Base-by-base conservation (phyloP, 805 yeast species). In the Yamadazyma takamatsuzukensis region DNA sequence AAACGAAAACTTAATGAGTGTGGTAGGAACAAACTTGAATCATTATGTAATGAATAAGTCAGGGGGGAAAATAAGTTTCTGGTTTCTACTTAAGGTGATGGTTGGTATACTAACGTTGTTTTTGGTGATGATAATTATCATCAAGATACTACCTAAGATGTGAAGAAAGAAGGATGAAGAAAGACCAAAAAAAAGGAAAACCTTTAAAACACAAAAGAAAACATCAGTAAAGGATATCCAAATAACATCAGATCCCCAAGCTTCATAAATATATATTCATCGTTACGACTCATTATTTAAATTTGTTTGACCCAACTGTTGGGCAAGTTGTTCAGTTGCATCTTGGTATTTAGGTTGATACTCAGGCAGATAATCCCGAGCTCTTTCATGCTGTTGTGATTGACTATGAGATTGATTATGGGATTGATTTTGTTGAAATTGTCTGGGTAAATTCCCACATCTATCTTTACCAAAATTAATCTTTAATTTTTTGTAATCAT, bases 401-500 rank as follows among this genome's bases (percentile, higher is more conserved):
- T n/a, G n/a, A n/a, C n/a, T n/a, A n/a, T n/a, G n/a, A n/a, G 30
- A 27, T 27, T 34, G 38, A 27, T 30, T 25, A 23, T 37, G 30
- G n/a, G 29, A 61, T 18, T 34, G n/a, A n/a, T n/a, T n/a, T 44
- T 55, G 60, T 43, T 65, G 71, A 39, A 77, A 78, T 54, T 81
- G 90, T 51, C 95, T 73, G 30, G 97, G 96, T 39, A 87, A 78
- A 53, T 89, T 87, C 18, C 97, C 97, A 59, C 97, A 90, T 51
- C 98, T 74, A 55, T 87, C 96, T 53, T 88, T 88, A 32, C 97
- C 97, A 54, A 84, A 89, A 54, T 88, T 87, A 46, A 90, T 83
- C 57, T 86, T 86, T 48, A 88, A 70, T 38, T 72, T 71, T 44
- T 73, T 70, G 39, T 78, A 62, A 30, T 76, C 83, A 4, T 71